A percentile compares a stretch with the other conserved stretches of the same genome.
Evolutionary conservation across 805 yeast species (phyloP).

Genomic region (Saccharomycopsis javanensis): DNA sequence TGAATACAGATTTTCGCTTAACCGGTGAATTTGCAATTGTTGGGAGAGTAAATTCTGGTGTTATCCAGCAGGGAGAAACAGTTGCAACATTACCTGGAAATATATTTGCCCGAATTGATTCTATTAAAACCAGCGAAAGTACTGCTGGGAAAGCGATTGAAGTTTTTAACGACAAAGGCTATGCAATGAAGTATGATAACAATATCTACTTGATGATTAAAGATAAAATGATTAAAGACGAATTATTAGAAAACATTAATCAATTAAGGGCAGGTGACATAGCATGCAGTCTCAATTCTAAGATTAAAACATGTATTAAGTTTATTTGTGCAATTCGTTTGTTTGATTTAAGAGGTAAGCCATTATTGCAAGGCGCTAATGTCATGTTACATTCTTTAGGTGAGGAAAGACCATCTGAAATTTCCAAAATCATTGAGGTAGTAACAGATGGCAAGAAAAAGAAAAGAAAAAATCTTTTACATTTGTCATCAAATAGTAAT

Average conservation of each 20-base stretch:
- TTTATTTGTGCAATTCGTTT: constrained; percentile 49
- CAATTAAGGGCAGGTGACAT: constrained; percentile 61
- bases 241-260: constrained; percentile 28
- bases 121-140: constrained; percentile 13
- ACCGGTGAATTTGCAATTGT: constrained; percentile 41
- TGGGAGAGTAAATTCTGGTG: constrained; percentile 64
- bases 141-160: constrained; percentile 14
- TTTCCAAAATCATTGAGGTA: constrained; percentile 36
- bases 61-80: constrained; percentile 61
- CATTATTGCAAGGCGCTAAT: constrained; percentile 72
- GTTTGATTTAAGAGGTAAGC: constrained; percentile 58
- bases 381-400: constrained; percentile 71
- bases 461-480: constrained; percentile 41
- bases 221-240: constrained; percentile 15
- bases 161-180: constrained; percentile 7
- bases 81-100: constrained; percentile 46
- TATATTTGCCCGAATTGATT: constrained; percentile 21
- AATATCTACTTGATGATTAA: constrained; percentile 17
- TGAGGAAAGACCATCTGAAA: constrained; percentile 57
- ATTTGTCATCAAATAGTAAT: constrained; percentile 47
- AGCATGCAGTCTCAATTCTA: constrained; percentile 38
- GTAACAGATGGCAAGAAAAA: constrained; percentile 22
- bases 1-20: constrained; percentile 36
- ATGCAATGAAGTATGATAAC: constrained; percentile 18
- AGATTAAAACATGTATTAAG: constrained; percentile 37